Evolutionary conservation across 768 basidiomycete genomes (phyloP).

Genomic region (Russula sp.): DNA sequence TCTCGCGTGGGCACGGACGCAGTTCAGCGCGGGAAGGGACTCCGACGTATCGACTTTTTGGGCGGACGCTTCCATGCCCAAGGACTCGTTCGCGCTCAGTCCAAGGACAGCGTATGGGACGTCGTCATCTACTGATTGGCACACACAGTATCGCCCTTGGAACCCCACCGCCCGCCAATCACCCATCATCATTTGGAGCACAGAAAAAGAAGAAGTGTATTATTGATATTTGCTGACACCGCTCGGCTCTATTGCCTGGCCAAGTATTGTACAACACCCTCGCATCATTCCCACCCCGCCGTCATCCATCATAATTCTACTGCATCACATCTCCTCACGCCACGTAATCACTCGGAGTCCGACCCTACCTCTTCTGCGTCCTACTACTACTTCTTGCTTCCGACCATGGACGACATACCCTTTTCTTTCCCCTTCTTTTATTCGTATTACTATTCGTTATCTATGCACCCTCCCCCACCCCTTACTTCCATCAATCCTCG

Average conservation of each 20-base stretch:
- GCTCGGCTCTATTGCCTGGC: neutral
- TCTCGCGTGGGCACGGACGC: slow-evolving; percentile 6
- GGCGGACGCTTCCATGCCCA: neutral
- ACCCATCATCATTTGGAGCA: neutral
- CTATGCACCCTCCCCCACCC: slow-evolving; percentile 4
- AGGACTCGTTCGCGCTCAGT: slow-evolving; percentile 21
- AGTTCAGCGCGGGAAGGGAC: slow-evolving; percentile 11
- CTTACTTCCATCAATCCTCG: neutral
- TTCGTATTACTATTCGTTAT: slow-evolving; percentile 27
- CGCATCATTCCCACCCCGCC: slow-evolving; percentile 20
- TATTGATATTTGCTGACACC: slow-evolving; percentile 24
- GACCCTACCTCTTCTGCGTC: slow-evolving; percentile 8
- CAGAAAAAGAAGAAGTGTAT: slow-evolving; percentile 25
- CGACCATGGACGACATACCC: slow-evolving; percentile 19
- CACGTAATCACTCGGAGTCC: neutral
- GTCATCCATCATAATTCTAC: slow-evolving; percentile 18
- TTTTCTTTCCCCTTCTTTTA: slow-evolving; percentile 14
- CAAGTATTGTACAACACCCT: slow-evolving; percentile 24
- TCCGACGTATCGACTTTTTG: slow-evolving; percentile 23
- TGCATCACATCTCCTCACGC: slow-evolving; percentile 14
- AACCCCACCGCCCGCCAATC: neutral
- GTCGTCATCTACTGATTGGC: slow-evolving; percentile 7
- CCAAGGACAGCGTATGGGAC: slow-evolving; percentile 20
- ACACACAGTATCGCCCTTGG: no score
- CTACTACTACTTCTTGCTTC: slow-evolving; percentile 12